Evolutionary conservation across 306 rosid genomes (phyloP).

Genomic region (Herpetospermum pedunculosum): DNA sequence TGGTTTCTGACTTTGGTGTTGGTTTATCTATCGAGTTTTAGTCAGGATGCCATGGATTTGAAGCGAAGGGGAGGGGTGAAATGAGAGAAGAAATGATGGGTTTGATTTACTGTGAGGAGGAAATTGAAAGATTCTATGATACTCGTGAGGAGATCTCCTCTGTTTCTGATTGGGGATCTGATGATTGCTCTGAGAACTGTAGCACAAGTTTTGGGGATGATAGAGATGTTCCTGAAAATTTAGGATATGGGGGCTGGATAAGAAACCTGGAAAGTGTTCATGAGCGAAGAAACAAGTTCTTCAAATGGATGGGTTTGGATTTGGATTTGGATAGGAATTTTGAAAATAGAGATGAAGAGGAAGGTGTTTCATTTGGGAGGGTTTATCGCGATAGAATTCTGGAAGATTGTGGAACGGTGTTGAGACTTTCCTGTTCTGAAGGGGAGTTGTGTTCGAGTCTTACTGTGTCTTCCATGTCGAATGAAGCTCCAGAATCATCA

Average conservation of each 20-base stretch:
- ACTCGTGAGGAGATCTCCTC: conserved; percentile 61
- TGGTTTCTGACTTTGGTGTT: conserved; percentile 1
- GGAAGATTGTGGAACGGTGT: conserved; percentile 30
- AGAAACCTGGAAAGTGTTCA: conserved; percentile 37
- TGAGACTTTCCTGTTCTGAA: conserved; percentile 28
- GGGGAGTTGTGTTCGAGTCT: conserved; percentile 28
- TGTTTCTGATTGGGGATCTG: conserved; percentile 45
- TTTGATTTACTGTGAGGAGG: conserved; percentile 23
- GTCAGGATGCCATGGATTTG: conserved; percentile 27
- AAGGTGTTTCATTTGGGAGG: neutral
- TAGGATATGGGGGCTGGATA: conserved; percentile 31
- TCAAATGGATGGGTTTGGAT: conserved; percentile 50
- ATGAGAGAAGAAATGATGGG: conserved; percentile 3
- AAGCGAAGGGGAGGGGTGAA: neutral
- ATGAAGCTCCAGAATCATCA: conserved; percentile 17
- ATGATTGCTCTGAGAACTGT: conserved; percentile 33
- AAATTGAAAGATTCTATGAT: conserved; percentile 53
- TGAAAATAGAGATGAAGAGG: conserved; percentile 9
- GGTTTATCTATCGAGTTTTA: conserved; percentile 1
- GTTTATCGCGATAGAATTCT: conserved; percentile 30
- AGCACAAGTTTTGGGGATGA: conserved; percentile 21
- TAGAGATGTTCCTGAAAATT: neutral
- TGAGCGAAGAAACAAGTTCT: conserved; percentile 46
- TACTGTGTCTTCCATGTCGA: conserved; percentile 23
- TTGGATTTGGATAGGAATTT: conserved; percentile 23